Evolutionary conservation across 306 rosid genomes (phyloP), one percentile per base, ranked within the genome.

Genomic region (Pyrus communis): DNA sequence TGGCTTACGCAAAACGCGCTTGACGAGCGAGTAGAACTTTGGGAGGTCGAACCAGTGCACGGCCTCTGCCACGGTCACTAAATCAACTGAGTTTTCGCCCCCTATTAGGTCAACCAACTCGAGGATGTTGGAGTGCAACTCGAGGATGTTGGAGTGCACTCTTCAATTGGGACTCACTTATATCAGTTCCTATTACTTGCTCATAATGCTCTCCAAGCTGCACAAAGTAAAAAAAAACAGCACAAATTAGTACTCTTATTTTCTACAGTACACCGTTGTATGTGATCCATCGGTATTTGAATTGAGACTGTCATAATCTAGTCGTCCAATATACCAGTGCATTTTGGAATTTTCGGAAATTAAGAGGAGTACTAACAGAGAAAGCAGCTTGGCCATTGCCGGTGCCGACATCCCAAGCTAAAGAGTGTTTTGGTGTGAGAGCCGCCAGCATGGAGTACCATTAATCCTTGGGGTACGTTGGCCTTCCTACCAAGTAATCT

Each of bases 301-400:
- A 51, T 2, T 5, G 21, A 51, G 55, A 51, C 21, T 49, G 0
- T 15, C 3, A 17, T 4, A 51, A 51, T 51, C 55, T 17, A 51
- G 55, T 51, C 9, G 1, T 51, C 3, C 1, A 51, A 5, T 51
- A 49, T 8, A 15, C 54, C 55, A 18, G 55, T 51, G 55, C 55
- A 51, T 51, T 17, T 1, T 51, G 55, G 21, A 51, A 51, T 15
- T 15, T 51, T 51, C 4, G 21, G 21, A 51, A 73, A 25, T 15
- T 3, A 15, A 60, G 22, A 45, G 18, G 11, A 3, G 21, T 43
- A 74, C 81, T 74, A 19, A 84, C 87, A n/a, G 82, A 83, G 42
- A 81, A 19, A 81, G 88, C 85, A 27, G 85, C 85, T 68, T 85
- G 85, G 77, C 88, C 85, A 21, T 75, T 85, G 73, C 84, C 85